Conservation (phyloP, 257 asterid species). For the Solanum sitiens region DNA sequence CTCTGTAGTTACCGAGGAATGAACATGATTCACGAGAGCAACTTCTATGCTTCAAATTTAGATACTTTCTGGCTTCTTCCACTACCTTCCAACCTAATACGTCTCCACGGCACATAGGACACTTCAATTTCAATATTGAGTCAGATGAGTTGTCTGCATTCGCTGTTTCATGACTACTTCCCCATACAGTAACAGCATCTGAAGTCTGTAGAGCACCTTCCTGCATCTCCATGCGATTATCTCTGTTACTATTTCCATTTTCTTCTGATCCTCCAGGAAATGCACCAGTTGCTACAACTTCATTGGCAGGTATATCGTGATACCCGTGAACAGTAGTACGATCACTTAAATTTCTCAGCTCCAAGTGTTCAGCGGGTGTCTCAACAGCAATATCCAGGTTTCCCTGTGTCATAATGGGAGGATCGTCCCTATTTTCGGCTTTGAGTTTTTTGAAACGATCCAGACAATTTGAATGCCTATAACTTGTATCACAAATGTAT, state of each 20-base stretch:
- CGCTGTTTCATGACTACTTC: conserved; percentile 18
- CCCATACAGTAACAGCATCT: conserved; percentile 1
- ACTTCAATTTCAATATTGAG: conserved; percentile 34
- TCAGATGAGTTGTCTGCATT: conserved; percentile 21
- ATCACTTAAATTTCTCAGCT: conserved; percentile 12
- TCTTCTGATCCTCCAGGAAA: conserved; percentile 7
- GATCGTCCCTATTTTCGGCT: conserved; percentile 33
- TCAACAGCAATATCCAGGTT: conserved; percentile 6
- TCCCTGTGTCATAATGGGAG: conserved; percentile 7
- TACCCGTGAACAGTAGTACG: conserved; percentile 3
- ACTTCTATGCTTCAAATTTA: conserved; percentile 56
- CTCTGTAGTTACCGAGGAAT: conserved; percentile 59
- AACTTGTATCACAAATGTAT: conserved; percentile 90
- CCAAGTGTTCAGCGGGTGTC: conserved; percentile 6
- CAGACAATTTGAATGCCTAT: conserved; percentile 82
- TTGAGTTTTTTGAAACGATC: conserved; percentile 73
- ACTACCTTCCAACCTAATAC: conserved; percentile 73
- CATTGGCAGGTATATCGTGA: not conserved
- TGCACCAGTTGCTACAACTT: conserved; percentile 5
- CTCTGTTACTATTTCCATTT: conserved; percentile 5
- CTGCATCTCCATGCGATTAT: conserved; percentile 9
- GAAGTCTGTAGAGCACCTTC: not conserved
- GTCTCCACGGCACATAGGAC: conserved; percentile 84
- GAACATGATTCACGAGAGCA: conserved; percentile 79
- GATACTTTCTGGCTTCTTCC: conserved; percentile 69